phyloP scores from a whole-genome alignment of 768 basidiomycete genomes.

The Boletus pseudopeckii region DNA sequence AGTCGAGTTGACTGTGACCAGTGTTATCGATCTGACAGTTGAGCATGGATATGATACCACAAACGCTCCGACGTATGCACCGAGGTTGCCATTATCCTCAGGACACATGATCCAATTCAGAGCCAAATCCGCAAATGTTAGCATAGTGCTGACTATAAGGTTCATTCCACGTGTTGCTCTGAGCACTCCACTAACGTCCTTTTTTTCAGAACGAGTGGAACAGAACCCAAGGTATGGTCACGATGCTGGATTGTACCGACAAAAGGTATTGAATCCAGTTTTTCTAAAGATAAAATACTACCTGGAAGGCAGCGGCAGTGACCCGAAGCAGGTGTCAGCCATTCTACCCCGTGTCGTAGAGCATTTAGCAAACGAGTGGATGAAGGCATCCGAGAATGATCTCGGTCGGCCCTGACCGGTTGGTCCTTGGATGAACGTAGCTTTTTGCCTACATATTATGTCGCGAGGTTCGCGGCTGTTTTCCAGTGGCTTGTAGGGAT shows the following conservation, averaged over 20 bases:
- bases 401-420: slow-evolving; percentile 35
- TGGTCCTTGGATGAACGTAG: not conserved
- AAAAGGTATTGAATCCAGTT: not conserved
- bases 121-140: slow-evolving; percentile 42
- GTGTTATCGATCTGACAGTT: slow-evolving; percentile 70
- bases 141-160: slow-evolving; percentile 69
- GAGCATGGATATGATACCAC: slow-evolving; percentile 64
- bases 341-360: slow-evolving; percentile 55
- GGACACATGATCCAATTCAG: slow-evolving; percentile 87
- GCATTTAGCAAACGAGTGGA: slow-evolving; percentile 65
- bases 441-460: not conserved
- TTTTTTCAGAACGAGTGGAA: slow-evolving; percentile 70
- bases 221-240: slow-evolving; percentile 73
- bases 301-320: slow-evolving; percentile 69
- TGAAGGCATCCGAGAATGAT: slow-evolving; percentile 56
- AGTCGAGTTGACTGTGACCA: slow-evolving; percentile 55
- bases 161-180: slow-evolving; percentile 28
- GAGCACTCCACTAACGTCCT: not conserved
- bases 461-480: not conserved
- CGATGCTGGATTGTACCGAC: not conserved
- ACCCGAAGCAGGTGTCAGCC: slow-evolving; percentile 43
- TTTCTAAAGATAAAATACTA: slow-evolving; percentile 80
- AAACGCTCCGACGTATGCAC: slow-evolving; percentile 62
- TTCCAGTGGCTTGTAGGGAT: not conserved
- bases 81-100: slow-evolving; percentile 65